Conservation (phyloP, 2,329 filamentous ascomycete genomes). For the Aureobasidium sp. region DNA sequence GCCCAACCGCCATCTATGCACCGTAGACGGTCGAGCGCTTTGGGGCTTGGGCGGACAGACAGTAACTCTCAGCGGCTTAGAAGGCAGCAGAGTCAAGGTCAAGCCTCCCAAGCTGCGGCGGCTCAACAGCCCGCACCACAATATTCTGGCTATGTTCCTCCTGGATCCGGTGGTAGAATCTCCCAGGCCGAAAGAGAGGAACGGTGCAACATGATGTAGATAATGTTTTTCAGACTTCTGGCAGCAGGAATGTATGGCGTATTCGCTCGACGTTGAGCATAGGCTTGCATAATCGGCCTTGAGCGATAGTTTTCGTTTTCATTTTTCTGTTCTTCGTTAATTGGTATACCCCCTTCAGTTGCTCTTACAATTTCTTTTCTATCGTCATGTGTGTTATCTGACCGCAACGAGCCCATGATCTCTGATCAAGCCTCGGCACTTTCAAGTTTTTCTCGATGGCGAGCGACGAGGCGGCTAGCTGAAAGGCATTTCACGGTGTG, state of each 20-base stretch:
- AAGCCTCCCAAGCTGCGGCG: neutral
- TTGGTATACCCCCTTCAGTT: neutral
- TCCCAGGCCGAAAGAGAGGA: conserved; percentile 7
- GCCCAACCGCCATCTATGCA: conserved; percentile 3
- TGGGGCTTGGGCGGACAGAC: neutral
- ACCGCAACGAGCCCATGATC: neutral
- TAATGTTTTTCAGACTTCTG: neutral
- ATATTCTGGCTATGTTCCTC: conserved; percentile 14
- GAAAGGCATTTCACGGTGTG: neutral
- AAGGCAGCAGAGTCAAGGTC: conserved; percentile 9
- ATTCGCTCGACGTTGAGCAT: neutral
- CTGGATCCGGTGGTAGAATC: neutral
- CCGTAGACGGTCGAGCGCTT: conserved; percentile 3
- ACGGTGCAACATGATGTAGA: conserved; percentile 10
- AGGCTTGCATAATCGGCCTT: neutral
- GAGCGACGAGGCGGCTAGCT: neutral
- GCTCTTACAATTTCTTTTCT: neutral
- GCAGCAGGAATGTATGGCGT: neutral
- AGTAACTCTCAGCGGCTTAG: conserved; percentile 6
- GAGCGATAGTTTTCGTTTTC: neutral
- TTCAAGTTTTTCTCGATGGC: neutral
- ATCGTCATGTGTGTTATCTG: neutral
- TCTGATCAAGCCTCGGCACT: neutral
- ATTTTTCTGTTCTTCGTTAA: neutral
- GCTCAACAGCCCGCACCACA: neutral